A percentile compares a stretch with the other conserved stretches of the same genome.
Conservation (phyloP, 805 yeast genomes). For the Clavispora fructus region DNA sequence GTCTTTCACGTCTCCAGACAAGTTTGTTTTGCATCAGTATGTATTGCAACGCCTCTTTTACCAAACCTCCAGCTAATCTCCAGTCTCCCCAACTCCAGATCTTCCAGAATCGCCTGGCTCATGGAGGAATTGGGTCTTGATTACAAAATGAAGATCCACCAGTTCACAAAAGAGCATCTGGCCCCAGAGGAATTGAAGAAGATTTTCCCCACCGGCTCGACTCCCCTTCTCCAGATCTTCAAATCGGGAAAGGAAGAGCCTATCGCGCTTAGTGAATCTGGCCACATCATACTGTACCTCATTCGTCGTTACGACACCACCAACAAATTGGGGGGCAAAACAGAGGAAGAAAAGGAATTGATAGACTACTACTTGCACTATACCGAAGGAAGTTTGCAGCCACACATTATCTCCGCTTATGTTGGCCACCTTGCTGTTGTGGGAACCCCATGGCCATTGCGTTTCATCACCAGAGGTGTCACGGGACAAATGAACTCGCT, state of each 20-base stretch:
- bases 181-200: no score
- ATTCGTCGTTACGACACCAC: slow-evolving; percentile 43
- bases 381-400: slow-evolving; percentile 47
- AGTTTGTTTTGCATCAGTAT: slow-evolving; percentile 21
- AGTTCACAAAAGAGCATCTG: no score
- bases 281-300: slow-evolving; percentile 35
- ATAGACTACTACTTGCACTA: slow-evolving; percentile 38
- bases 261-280: no score
- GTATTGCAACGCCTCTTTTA: slow-evolving; percentile 2
- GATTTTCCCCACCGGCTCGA: neutral
- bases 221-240: no score
- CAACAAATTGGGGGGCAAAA: slow-evolving; percentile 22
- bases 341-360: no score
- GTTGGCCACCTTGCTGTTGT: neutral
- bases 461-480: neutral
- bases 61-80: neutral
- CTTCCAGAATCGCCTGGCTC: slow-evolving; percentile 29
- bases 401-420: neutral
- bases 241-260: no score
- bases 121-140: slow-evolving; percentile 23
- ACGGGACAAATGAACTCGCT: neutral
- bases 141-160: slow-evolving; percentile 8
- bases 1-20: slow-evolving; percentile 4
- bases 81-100: slow-evolving; percentile 25
- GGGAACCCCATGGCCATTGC: neutral